These are phyloP conservation scores for Plectosphaerella sp. DNA, from an alignment of 2,329 filamentous ascomycete species.

Conservation along the genomic window DNA sequence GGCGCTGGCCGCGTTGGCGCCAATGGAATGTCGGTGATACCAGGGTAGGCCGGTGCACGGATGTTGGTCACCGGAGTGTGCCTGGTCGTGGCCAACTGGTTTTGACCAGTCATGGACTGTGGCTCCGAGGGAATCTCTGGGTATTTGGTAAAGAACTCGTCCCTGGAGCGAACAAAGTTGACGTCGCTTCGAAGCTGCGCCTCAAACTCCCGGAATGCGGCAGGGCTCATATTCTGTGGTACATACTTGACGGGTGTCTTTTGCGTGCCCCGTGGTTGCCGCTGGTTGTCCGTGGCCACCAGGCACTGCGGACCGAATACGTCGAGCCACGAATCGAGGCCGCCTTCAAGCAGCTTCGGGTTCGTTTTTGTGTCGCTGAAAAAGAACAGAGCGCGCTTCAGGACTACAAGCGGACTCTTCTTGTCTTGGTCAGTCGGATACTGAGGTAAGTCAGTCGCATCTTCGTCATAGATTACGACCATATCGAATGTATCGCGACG, in stretches of 20 bases:
- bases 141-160: conserved; percentile 80
- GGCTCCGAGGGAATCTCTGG: conserved; percentile 63
- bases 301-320: conserved; percentile 56
- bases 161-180: conserved; percentile 36
- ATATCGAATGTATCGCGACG: conserved; percentile 74
- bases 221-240: not conserved
- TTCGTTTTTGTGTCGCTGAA: conserved; percentile 77
- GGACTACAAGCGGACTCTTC: conserved; percentile 58
- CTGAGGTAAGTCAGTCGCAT: conserved; percentile 47
- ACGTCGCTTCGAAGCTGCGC: conserved; percentile 36
- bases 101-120: conserved; percentile 50
- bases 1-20: conserved; percentile 65
- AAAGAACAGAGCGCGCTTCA: conserved; percentile 76
- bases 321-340: conserved; percentile 81
- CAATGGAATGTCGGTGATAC: conserved; percentile 42
- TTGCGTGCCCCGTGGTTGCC: conserved; percentile 21
- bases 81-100: not conserved
- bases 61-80: conserved; percentile 9
- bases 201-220: no score
- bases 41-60: conserved; percentile 16
- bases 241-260: conserved; percentile 42
- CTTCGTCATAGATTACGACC: conserved; percentile 85
- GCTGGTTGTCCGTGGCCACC: conserved; percentile 5
- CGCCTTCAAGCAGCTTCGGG: conserved; percentile 77
- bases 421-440: conserved; percentile 25